These are phyloP conservation scores for Hypoxylon sp. DNA, from an alignment of 2,329 filamentous ascomycete genomes.

Conservation along the genomic window DNA sequence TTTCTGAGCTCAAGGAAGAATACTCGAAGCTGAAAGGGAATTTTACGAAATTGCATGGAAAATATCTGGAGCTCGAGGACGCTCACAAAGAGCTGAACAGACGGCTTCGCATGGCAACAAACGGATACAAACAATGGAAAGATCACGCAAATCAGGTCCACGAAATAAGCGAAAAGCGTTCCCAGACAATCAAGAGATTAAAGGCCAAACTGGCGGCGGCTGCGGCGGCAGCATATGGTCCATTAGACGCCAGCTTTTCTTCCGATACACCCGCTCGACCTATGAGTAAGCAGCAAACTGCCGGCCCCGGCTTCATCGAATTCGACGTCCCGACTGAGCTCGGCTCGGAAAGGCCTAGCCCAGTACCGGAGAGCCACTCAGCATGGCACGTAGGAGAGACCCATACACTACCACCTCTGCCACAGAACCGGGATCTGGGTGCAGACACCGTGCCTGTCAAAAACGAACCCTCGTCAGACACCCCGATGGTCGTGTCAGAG, in stretches of 20 bases:
- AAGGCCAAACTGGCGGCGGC: constrained; percentile 48
- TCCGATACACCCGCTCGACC: constrained; percentile 29
- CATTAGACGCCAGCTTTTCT: constrained; percentile 35
- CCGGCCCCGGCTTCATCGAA: background rate
- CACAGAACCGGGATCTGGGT: constrained; percentile 14
- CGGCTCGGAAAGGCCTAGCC: background rate
- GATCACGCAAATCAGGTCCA: constrained; percentile 54
- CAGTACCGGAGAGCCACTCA: background rate
- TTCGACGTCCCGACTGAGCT: background rate
- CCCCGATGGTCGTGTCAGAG: constrained; percentile 59
- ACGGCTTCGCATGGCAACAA: constrained; percentile 54
- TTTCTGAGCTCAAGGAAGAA: constrained; percentile 42
- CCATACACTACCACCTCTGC: constrained; percentile 45
- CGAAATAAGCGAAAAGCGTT: constrained; percentile 40
- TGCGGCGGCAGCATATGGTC: constrained; percentile 19
- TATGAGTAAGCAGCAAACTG: background rate
- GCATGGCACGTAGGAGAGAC: constrained; percentile 8
- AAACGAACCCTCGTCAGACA: constrained; percentile 62
- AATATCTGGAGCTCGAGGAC: constrained; percentile 37
- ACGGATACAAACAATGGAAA: constrained; percentile 55
- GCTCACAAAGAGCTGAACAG: constrained; percentile 41
- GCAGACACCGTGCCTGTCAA: constrained; percentile 49
- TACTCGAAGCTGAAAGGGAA: constrained; percentile 51
- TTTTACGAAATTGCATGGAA: constrained; percentile 50
- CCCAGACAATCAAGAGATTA: constrained; percentile 51